A percentile compares a stretch with the other conserved stretches of the same genome.
phyloP scores from a whole-genome alignment of 495 filamentous ascomycete genomes.

The Xylaria telfairii region DNA sequence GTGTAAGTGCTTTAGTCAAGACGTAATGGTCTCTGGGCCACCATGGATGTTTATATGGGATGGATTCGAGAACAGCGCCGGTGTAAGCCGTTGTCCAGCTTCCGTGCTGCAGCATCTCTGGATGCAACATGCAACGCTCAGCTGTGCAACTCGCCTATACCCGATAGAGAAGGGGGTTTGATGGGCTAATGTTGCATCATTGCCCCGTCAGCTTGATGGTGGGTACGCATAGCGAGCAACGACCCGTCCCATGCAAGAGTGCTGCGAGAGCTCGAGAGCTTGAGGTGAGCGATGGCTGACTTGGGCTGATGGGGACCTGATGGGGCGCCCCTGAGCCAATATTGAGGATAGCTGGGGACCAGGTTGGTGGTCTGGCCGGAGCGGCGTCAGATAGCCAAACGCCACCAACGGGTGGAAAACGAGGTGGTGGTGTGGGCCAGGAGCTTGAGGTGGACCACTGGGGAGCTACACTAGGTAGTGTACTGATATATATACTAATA shows the following conservation, averaged over 20 bases:
- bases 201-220: neutral
- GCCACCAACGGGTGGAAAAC: slow-evolving; percentile 1
- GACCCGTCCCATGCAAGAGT: neutral
- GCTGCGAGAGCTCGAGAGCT: no score
- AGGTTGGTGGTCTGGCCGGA: slow-evolving; percentile 9
- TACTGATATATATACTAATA: no score
- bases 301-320: neutral
- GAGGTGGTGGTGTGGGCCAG: slow-evolving; percentile 14
- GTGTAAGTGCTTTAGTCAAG: neutral
- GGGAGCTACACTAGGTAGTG: neutral
- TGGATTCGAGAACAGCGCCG: neutral
- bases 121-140: neutral
- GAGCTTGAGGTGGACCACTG: neutral
- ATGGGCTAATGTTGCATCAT: slow-evolving; percentile 7
- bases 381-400: slow-evolving; percentile 7
- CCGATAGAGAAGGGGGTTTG: neutral
- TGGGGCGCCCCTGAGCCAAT: slow-evolving; percentile 14
- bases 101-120: neutral
- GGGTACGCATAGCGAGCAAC: neutral
- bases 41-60: slow-evolving; percentile 4
- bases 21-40: neutral
- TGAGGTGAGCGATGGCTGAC: neutral
- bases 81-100: slow-evolving; percentile 4
- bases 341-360: slow-evolving; percentile 14
- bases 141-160: neutral